A percentile compares a stretch with the other conserved stretches of the same genome.
These are phyloP conservation scores for Skeletonema tropicum DNA, from an alignment of 108 stramenopile species.

Conservation along the genomic window DNA sequence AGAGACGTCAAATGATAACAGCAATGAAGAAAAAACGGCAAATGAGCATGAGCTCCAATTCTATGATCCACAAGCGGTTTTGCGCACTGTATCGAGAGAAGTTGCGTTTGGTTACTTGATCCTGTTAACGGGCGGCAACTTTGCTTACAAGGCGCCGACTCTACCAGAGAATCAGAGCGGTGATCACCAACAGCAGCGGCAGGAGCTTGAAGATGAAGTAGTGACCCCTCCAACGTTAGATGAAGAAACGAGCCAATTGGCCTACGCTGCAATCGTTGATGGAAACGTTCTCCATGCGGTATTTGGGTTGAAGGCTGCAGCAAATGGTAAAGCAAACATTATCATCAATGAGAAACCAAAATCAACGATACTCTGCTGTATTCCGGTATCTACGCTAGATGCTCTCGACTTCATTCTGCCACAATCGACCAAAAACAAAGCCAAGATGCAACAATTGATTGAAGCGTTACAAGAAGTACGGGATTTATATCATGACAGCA, in stretches of 20 bases:
- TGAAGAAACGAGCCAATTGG: conserved; percentile 22
- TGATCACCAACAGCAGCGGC: background rate
- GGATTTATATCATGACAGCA: conserved; percentile 12
- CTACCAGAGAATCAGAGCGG: background rate
- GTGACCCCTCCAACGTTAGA: background rate
- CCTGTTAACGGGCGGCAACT: conserved; percentile 40
- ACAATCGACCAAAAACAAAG: background rate
- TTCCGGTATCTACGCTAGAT: conserved; percentile 1
- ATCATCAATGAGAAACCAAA: conserved; percentile 10
- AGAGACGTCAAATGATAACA: background rate
- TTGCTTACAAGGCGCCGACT: conserved; percentile 10
- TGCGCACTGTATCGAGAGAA: conserved; percentile 26
- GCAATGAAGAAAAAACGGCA: background rate
- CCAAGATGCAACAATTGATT: conserved; percentile 8
- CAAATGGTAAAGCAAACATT: conserved; percentile 20
- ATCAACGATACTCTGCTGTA: conserved; percentile 25
- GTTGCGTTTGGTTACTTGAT: conserved; percentile 45
- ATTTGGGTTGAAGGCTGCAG: conserved; percentile 33
- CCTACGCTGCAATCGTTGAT: conserved; percentile 45
- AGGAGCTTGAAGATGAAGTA: conserved; percentile 4
- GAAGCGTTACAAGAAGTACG: conserved; percentile 22
- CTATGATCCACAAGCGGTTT: conserved; percentile 26
- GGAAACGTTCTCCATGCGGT: conserved; percentile 46
- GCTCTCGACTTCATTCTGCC: conserved; percentile 13
- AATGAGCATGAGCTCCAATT: conserved; percentile 26